phyloP scores from a whole-genome alignment of 2,329 filamentous ascomycete species.

The Colletotrichum sp. region DNA sequence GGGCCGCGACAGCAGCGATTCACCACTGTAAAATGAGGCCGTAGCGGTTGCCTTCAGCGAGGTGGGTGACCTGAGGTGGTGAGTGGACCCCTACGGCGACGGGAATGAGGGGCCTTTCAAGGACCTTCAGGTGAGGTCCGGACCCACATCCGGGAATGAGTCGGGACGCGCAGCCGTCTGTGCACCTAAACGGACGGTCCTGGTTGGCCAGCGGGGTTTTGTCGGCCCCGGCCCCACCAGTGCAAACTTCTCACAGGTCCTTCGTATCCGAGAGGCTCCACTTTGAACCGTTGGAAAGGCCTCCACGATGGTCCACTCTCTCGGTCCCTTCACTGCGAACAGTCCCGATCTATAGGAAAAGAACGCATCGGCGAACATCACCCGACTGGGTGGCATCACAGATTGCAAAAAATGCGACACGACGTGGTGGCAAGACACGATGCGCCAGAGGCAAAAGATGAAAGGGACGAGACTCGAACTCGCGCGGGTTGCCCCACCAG shows the following conservation, averaged over 20 bases:
- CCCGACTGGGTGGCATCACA: neutral
- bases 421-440: fast-evolving
- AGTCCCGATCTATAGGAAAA: neutral
- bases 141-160: constrained; percentile 6
- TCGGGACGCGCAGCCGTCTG: neutral
- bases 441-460: neutral
- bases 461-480: constrained; percentile 23
- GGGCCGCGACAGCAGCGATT: neutral
- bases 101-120: neutral
- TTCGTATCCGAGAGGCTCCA: constrained; percentile 5
- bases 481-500: constrained; percentile 22
- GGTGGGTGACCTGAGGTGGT: neutral
- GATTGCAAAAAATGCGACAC: neutral
- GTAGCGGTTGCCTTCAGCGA: neutral
- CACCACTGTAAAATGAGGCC: neutral
- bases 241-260: constrained; percentile 16
- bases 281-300: neutral
- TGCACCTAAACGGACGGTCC: neutral
- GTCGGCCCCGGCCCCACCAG: constrained; percentile 8
- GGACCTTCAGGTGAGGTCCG: neutral
- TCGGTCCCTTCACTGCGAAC: neutral
- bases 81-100: neutral
- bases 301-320: neutral
- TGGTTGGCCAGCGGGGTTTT: constrained; percentile 11
- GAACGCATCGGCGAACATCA: neutral